Evolutionary conservation across 2,329 filamentous ascomycete species (phyloP), one percentile per base, ranked within the genome.

Genomic region (Scedosporium minutisporum): DNA sequence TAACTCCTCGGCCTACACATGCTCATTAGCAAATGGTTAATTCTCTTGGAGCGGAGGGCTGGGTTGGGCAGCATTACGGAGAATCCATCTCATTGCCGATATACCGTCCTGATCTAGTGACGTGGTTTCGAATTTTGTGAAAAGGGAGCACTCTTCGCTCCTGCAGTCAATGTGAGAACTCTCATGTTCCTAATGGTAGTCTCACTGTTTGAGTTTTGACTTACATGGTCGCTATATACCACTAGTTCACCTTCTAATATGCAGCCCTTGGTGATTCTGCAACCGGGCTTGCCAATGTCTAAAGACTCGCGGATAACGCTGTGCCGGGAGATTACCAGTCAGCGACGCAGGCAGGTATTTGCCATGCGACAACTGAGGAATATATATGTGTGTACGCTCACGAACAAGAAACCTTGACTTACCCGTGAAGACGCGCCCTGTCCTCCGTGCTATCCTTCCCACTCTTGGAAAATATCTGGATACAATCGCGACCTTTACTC

Each of bases 391-490:
- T 29, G 18, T 14, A 29, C 9, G 21, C 16, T 18, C 14, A 21
- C 18, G 42, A 18, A 5, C 23, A 7, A 42, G 33, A 18, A 6
- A 16, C 18, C 12, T 12, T 9, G 21, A 68, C 76, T 67, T 70
- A 83, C 81, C 70, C 70, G 65, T 89, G 86, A 23, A 96, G 72
- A 1, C 77, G 78, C 10, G 72, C 67, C 41, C 89, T 83, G 71
- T 96, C 92, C 60, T 76, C 70, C 0, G 91, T 96, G 55, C 91
- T 93, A 67, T 96, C 90, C 71, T 95, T 96, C 63, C 92, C 91
- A 68, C 91, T 95, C 71, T 96, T 97, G 9, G 91, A 96, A 71
- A 95, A 96, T 33, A 96, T 93, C 65, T 88, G 87, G 29, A 96
- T 85, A 58, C 79, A 82, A 1, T 80, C 70, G 1, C 63, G 70